These are phyloP conservation scores for Leucoagaricus sp. DNA, from an alignment of 1,284 basidiomycete species.

Conservation along the genomic window DNA sequence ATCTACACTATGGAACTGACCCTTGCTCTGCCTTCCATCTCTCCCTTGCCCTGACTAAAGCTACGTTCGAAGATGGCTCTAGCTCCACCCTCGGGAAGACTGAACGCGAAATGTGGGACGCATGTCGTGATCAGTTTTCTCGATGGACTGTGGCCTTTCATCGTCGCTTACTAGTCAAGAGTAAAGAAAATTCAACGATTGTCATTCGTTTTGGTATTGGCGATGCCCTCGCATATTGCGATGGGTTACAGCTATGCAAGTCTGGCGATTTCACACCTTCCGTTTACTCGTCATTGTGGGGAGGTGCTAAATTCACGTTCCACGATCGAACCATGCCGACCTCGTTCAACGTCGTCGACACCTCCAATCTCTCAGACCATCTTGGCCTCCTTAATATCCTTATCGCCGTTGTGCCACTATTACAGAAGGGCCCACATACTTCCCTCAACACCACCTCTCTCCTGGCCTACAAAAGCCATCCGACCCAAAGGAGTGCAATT, in stretches of 20 bases:
- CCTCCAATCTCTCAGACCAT: conserved; percentile 54
- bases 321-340: conserved; percentile 32
- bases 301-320: conserved; percentile 21
- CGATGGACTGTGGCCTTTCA: conserved; percentile 39
- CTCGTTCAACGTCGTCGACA: conserved; percentile 53
- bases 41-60: conserved; percentile 35
- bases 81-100: conserved; percentile 7
- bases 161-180: conserved; percentile 12
- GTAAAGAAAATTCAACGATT: not conserved
- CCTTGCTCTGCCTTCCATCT: conserved; percentile 51
- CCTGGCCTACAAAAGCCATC: conserved; percentile 12
- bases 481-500: conserved; percentile 13
- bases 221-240: conserved; percentile 36
- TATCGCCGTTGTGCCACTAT: conserved; percentile 32
- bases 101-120: conserved; percentile 27
- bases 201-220: conserved; percentile 38
- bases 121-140: conserved; percentile 35
- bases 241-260: conserved; percentile 26
- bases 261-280: conserved; percentile 20
- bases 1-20: conserved; percentile 48
- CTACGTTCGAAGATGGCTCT: conserved; percentile 16
- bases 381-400: conserved; percentile 53
- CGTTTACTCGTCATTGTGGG: conserved; percentile 37
- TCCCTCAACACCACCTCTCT: conserved; percentile 26
- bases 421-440: conserved; percentile 22